These are phyloP conservation scores for Paramecium sexaurelia DNA, from an alignment of 73 alveolate genomes.

Conservation along the genomic window DNA sequence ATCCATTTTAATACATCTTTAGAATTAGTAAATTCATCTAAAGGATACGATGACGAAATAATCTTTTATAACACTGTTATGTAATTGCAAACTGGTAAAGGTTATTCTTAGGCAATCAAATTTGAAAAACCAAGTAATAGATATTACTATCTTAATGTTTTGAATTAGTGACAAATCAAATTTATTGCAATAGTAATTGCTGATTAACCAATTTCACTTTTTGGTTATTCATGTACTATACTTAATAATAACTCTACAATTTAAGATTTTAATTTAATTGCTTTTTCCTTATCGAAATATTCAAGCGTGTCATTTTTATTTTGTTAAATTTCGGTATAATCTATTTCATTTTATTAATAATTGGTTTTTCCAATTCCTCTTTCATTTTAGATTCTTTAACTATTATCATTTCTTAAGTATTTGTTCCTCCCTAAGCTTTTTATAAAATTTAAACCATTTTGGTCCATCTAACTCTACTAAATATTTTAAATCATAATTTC, in stretches of 20 bases:
- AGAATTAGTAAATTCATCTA: neutral
- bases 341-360: neutral
- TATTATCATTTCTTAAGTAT: neutral
- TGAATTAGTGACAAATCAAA: neutral
- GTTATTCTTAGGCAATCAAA: neutral
- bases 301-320: neutral
- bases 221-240: constrained; percentile 12
- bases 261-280: neutral
- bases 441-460: neutral
- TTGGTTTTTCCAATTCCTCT: constrained; percentile 22
- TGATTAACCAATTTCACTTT: neutral
- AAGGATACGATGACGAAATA: neutral
- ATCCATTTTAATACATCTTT: neutral
- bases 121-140: neutral
- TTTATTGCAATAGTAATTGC: neutral
- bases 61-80: neutral
- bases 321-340: neutral
- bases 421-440: constrained; percentile 26
- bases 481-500: neutral
- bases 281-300: neutral
- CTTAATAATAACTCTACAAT: neutral
- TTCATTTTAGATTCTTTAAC: too few relatives aligned
- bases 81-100: neutral
- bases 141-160: neutral
- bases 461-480: neutral